Evolutionary conservation across 2,329 filamentous ascomycete genomes (phyloP).

Genomic region (Fusarium virguliforme): DNA sequence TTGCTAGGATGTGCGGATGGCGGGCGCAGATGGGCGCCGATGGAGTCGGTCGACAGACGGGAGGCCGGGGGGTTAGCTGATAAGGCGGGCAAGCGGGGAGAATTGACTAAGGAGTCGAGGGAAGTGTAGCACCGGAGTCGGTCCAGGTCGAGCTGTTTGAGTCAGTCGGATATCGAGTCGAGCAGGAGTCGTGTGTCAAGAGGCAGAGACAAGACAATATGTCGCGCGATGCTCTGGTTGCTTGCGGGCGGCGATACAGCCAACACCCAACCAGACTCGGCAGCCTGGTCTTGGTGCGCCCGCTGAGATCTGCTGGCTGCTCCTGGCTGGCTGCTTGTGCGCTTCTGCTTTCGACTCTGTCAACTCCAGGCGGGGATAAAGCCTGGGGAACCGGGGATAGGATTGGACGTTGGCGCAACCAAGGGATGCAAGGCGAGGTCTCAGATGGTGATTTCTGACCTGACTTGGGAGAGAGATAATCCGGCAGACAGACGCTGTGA

Average conservation of each 20-base stretch:
- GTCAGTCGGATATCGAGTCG: conserved; percentile 16
- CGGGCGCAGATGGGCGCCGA: conserved; percentile 53
- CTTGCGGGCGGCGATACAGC: conserved; percentile 36
- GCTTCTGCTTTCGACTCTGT: conserved; percentile 21
- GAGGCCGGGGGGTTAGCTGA: conserved; percentile 50
- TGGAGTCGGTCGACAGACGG: conserved; percentile 47
- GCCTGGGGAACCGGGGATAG: conserved; percentile 48
- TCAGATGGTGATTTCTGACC: conserved; percentile 30
- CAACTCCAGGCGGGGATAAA: conserved; percentile 38
- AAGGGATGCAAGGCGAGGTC: conserved; percentile 32
- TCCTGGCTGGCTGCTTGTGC: conserved; percentile 31
- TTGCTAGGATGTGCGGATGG: conserved; percentile 47
- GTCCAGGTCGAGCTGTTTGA: conserved; percentile 31
- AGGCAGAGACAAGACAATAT: neutral
- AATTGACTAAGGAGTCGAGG: conserved; percentile 46
- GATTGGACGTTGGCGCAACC: conserved; percentile 38
- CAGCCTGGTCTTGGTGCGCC: conserved; percentile 44
- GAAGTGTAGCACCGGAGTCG: conserved; percentile 39
- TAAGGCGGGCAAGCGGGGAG: conserved; percentile 51
- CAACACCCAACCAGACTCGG: conserved; percentile 40
- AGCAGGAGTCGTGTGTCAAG: neutral
- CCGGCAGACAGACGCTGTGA: conserved; percentile 21
- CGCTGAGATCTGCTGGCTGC: conserved; percentile 41
- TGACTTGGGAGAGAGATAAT: conserved; percentile 36
- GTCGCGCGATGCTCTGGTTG: conserved; percentile 22